A percentile compares a stretch with the other conserved stretches of the same genome.
phyloP scores from a whole-genome alignment of 176 grass and related monocot genomes.

The Microstegium vimineum region DNA sequence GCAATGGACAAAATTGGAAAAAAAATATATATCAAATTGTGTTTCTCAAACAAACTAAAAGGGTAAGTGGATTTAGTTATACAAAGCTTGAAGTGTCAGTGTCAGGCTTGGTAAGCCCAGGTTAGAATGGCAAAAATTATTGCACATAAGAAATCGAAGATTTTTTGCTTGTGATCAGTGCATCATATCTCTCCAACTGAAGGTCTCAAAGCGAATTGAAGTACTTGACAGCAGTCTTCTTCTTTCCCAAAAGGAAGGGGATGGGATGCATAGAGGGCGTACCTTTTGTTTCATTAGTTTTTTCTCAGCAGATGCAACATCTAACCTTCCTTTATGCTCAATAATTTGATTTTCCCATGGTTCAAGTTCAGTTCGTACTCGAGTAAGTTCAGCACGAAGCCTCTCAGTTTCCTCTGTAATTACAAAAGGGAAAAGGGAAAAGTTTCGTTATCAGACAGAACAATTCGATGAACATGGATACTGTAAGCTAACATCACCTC shows the following conservation, averaged over 20 bases:
- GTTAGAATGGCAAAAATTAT: background rate
- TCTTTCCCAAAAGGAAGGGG: background rate
- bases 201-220: background rate
- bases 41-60: conserved; percentile 2
- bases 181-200: background rate
- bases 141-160: background rate
- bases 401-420: conserved; percentile 80
- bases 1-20: conserved; percentile 9
- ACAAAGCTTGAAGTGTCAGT: background rate
- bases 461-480: background rate
- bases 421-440: background rate
- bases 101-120: background rate
- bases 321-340: conserved; percentile 84
- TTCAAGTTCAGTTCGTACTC: conserved; percentile 84
- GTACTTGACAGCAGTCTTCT: background rate
- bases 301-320: conserved; percentile 84
- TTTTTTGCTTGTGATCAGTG: background rate
- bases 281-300: conserved; percentile 90
- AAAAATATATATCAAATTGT: background rate
- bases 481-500: conserved; percentile 44
- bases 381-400: conserved; percentile 58
- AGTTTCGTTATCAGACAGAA: conserved; percentile 6
- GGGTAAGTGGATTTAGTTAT: background rate
- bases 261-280: background rate
- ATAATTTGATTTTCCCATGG: conserved; percentile 97